Base-by-base conservation (phyloP, 2,329 filamentous ascomycete species). In the Aspergillus neotritici region DNA sequence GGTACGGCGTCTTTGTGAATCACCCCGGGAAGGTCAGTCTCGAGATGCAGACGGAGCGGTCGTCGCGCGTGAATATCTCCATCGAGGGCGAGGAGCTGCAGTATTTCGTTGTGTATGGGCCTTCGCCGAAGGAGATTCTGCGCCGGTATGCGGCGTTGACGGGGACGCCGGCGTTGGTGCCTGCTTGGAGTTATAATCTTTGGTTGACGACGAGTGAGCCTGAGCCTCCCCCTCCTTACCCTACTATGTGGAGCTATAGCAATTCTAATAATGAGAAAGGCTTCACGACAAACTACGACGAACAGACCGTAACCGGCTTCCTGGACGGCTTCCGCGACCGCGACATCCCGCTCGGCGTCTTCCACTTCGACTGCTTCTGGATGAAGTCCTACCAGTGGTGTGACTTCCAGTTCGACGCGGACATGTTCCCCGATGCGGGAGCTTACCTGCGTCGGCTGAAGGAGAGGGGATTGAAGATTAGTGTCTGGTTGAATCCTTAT, bases 301-400 rank as follows among this genome's bases (percentile, higher is more conserved):
- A 87, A 62, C 62, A 73, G 14, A 87, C 83, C 0, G 83, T 87
- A 17, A 79, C 72, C 35, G 55, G 60, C 6, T 87, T 87, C 62
- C 73, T 87, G 15, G 77, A 84, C 52, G 82, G 82, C 9, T 86
- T 87, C 79, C 75, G 74, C 48, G 69, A 76, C 37, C 76, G 81
- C 2, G 75, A 78, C 35, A 83, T 83, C 12, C 79, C 81, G 0
- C 74, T 87, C 2, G 78, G 83, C 31, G 82, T 86, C 3, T 87
- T 87, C 63, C 84, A 87, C 62, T 87, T 84, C 51, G 84, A 87
- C 60, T 85, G 80, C 62, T 87, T 86, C 73, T 87, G 83, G 83
- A 81, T 87, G 73, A 81, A 82, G 49, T 81, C 79, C 2, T 87
- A 86, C 59, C 79, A 80, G 43, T 87, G 83, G 84, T 86, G 82